Conservation (phyloP, 176 grass and related monocot species). For the Raddia guianensis region DNA sequence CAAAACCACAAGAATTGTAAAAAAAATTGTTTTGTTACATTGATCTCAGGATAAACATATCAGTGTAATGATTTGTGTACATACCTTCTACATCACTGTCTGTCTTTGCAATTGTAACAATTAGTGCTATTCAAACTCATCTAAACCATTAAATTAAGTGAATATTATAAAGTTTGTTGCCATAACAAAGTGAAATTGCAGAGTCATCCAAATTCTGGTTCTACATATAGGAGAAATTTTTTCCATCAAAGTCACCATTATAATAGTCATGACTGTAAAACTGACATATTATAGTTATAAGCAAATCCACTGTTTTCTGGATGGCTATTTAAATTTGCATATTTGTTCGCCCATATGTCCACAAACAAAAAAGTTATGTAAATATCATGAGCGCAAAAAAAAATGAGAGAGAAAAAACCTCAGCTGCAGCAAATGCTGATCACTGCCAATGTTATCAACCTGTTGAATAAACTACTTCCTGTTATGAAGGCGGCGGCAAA, state of each 20-base stretch:
- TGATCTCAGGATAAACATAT: background rate
- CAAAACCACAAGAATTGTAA: conserved; percentile 10
- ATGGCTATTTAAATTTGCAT: conserved; percentile 23
- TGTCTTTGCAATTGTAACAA: background rate
- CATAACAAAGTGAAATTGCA: background rate
- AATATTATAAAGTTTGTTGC: background rate
- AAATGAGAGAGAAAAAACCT: conserved; percentile 52
- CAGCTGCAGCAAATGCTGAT: conserved; percentile 88
- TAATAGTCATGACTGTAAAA: background rate
- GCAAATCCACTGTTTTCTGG: background rate
- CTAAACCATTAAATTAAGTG: background rate
- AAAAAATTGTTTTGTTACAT: background rate
- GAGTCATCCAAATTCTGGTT: conserved; percentile 21
- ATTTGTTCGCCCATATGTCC: background rate
- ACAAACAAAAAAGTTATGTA: background rate
- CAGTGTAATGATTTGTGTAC: background rate
- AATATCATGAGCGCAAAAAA: conserved; percentile 30
- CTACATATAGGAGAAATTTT: background rate
- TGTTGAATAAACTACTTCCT: conserved; percentile 37
- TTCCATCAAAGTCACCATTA: background rate
- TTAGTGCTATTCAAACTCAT: background rate
- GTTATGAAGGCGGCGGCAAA: conserved; percentile 29
- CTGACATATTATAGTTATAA: conserved; percentile 4
- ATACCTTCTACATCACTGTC: background rate
- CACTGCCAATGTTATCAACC: conserved; percentile 68